Percentiles rank a stretch among this genome's conserved stretches.
Conservation (phyloP, 306 rosid species). For the Cucurbita argyrosperma region DNA sequence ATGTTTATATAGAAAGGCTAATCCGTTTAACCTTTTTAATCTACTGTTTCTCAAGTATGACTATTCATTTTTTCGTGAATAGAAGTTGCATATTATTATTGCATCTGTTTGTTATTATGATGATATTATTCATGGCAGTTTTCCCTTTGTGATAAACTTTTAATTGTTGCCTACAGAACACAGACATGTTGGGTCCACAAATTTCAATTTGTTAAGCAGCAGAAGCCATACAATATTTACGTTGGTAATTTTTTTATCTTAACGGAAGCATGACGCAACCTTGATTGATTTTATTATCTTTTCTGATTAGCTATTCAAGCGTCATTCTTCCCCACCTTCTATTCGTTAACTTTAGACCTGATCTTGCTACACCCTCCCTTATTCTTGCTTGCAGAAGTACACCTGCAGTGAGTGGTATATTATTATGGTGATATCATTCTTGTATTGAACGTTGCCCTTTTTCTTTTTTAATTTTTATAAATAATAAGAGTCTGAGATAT, state of each 20-base stretch:
- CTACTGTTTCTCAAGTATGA: neutral
- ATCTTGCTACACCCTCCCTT: neutral
- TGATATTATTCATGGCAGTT: conserved; percentile 9
- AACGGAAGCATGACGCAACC: conserved; percentile 11
- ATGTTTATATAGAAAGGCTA: neutral
- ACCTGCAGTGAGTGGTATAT: neutral
- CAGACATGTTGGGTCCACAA: conserved; percentile 96
- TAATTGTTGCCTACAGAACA: conserved; percentile 52
- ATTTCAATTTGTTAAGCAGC: conserved; percentile 93
- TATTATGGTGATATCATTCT: neutral
- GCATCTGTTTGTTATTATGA: neutral
- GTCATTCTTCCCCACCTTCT: conserved; percentile 5
- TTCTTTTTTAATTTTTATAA: neutral
- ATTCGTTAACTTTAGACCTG: neutral
- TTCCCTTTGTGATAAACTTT: conserved; percentile 8
- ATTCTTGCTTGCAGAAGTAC: neutral
- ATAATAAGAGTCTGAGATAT: too few relatives aligned
- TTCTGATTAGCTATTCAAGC: neutral
- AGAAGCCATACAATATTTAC: conserved; percentile 98
- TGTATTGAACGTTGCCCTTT: neutral
- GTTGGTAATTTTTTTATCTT: conserved; percentile 38
- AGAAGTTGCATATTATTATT: neutral
- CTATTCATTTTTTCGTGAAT: neutral
- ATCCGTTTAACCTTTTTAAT: neutral
- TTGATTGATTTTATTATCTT: conserved; percentile 10